These are phyloP conservation scores for Marasmius sp. DNA, from an alignment of 1,284 basidiomycete species.

Conservation along the genomic window DNA sequence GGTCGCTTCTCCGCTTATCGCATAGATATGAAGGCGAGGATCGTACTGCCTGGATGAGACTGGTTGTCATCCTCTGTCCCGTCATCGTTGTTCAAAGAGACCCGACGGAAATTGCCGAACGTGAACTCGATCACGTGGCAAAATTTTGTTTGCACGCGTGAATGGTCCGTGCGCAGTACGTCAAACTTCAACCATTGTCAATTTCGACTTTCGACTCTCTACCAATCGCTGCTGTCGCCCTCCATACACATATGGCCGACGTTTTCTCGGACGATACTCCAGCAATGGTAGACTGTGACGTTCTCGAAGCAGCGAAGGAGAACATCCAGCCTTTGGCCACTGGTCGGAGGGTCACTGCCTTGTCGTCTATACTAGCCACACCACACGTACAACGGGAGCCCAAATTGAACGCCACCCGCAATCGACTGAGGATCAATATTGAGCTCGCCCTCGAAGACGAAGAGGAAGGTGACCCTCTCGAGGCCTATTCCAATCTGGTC, in stretches of 20 bases:
- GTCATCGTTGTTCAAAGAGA: too few species aligned
- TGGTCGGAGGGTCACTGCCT: slow-evolving; percentile 70
- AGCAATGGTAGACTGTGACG: slow-evolving; percentile 69
- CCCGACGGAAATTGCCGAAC: not conserved
- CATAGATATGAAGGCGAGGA: too few species aligned
- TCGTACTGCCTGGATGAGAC: too few species aligned
- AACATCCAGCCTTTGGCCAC: slow-evolving; percentile 78
- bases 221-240: not conserved
- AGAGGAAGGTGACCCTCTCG: slow-evolving; percentile 50
- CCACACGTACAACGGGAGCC: slow-evolving; percentile 73
- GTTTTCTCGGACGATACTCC: slow-evolving; percentile 30
- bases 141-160: not conserved
- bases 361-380: slow-evolving; percentile 69
- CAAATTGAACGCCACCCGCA: slow-evolving; percentile 61
- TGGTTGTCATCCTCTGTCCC: too few species aligned
- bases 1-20: too few species aligned
- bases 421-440: slow-evolving; percentile 54
- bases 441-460: slow-evolving; percentile 54
- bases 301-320: slow-evolving; percentile 81
- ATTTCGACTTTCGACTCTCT: not conserved
- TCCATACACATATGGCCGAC: slow-evolving; percentile 24
- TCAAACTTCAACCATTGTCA: not conserved
- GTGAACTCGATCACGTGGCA: not conserved
- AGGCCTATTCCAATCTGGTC: slow-evolving; percentile 62
- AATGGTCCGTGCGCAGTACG: slow-evolving; percentile 3